A percentile compares a stretch with the other conserved stretches of the same genome.
Evolutionary conservation across 768 basidiomycete genomes (phyloP).

Genomic region (Ephemerocybe angulata): DNA sequence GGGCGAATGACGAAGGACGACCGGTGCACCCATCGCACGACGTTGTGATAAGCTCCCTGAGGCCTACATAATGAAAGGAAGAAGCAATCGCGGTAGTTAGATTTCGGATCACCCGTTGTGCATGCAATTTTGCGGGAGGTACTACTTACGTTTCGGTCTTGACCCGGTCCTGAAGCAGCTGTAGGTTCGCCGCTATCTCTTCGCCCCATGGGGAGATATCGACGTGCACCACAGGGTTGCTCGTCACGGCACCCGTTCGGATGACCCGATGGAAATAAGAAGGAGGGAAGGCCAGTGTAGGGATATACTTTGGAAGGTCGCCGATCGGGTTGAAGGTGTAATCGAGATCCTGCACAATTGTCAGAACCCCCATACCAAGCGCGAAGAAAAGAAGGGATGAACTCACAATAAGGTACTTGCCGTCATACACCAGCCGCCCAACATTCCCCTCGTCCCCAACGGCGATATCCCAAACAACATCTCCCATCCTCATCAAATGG

Average conservation of each 20-base stretch:
- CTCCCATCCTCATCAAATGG: conserved; percentile 64
- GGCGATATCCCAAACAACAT: conserved; percentile 85
- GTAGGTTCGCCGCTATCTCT: conserved; percentile 69
- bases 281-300: conserved; percentile 76
- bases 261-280: conserved; percentile 89
- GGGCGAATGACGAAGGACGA: conserved; percentile 70
- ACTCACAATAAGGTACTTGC: conserved; percentile 81
- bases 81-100: conserved; percentile 6
- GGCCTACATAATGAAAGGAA: conserved; percentile 49
- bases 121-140: not conserved
- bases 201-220: conserved; percentile 78
- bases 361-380: conserved; percentile 5
- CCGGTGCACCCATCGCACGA: conserved; percentile 83
- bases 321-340: conserved; percentile 75
- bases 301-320: conserved; percentile 77
- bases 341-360: conserved; percentile 66
- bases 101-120: conserved; percentile 2
- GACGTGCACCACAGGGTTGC: conserved; percentile 65
- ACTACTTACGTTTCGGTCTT: conserved; percentile 81
- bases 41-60: conserved; percentile 73
- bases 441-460: conserved; percentile 84
- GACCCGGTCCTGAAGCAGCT: conserved; percentile 73
- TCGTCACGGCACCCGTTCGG: conserved; percentile 50
- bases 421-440: conserved; percentile 84
- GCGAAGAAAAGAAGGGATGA: conserved; percentile 15